Conservation (phyloP, 1,284 basidiomycete genomes). For the Rhodotorula sp. region DNA sequence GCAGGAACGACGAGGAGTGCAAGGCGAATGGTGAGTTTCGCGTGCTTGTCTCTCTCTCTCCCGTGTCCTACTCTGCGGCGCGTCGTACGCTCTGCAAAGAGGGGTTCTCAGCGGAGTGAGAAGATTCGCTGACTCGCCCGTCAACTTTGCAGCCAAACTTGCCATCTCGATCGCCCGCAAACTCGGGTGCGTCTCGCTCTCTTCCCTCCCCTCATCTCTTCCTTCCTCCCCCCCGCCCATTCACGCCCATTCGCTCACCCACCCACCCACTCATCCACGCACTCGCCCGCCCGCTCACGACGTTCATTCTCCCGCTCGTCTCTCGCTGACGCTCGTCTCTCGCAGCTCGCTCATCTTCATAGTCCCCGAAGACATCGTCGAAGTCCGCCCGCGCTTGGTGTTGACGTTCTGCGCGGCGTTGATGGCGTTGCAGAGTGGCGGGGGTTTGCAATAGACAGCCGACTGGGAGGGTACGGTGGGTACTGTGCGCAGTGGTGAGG, state of each 20-base stretch:
- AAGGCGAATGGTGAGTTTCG: constrained; percentile 75
- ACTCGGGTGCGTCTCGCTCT: constrained; percentile 42
- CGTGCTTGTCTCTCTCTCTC: too few relatives aligned
- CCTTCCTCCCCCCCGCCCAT: too few relatives aligned
- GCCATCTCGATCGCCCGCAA: constrained; percentile 98
- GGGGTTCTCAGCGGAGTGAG: too few relatives aligned
- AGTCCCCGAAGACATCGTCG: constrained; percentile 75
- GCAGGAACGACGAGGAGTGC: constrained; percentile 77
- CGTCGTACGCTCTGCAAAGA: too few relatives aligned
- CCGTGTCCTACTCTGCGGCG: too few relatives aligned
- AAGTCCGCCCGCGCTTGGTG: constrained; percentile 45
- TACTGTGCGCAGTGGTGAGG: too few relatives aligned
- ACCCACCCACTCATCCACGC: too few relatives aligned
- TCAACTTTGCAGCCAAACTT: constrained; percentile 85
- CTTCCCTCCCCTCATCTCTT: neutral
- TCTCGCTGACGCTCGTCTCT: neutral
- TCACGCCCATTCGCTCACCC: too few relatives aligned
- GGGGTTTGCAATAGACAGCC: neutral
- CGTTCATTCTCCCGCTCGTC: too few relatives aligned
- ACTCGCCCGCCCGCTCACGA: too few relatives aligned
- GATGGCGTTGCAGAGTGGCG: constrained; percentile 25
- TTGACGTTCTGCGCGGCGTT: constrained; percentile 43
- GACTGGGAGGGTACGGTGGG: too few relatives aligned
- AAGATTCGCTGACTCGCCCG: too few relatives aligned
- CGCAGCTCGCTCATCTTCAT: constrained; percentile 84